A percentile compares a stretch with the other conserved stretches of the same genome.
These are phyloP conservation scores for Pistacia atlantica DNA, from an alignment of 345 rosid species.

Conservation along the genomic window DNA sequence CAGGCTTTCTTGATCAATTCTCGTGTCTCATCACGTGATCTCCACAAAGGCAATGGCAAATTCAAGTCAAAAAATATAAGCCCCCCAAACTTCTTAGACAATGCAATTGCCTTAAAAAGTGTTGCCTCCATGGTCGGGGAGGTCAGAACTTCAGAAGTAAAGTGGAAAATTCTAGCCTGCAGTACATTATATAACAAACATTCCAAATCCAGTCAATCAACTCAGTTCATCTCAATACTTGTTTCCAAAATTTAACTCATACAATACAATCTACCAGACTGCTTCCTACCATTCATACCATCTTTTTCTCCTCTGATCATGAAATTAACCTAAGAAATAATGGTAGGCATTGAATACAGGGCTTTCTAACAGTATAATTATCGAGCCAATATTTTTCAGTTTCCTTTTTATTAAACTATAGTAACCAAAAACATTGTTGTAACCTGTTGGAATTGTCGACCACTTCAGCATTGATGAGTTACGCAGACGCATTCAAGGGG, in stretches of 20 bases:
- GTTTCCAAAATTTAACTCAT: not conserved
- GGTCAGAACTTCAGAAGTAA: constrained; percentile 69
- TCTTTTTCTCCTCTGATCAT: not conserved
- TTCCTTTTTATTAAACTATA: too few relatives aligned
- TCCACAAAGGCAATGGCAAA: constrained; percentile 79
- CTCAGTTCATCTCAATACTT: not conserved
- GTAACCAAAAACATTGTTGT: too few relatives aligned
- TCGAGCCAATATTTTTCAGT: too few relatives aligned
- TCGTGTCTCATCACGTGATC: constrained; percentile 68
- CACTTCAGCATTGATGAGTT: too few relatives aligned
- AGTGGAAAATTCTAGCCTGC: constrained; percentile 92
- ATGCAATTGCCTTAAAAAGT: constrained; percentile 63
- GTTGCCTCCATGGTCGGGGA: constrained; percentile 59
- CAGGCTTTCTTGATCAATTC: constrained; percentile 70
- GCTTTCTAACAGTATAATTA: too few relatives aligned
- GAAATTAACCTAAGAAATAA: not conserved
- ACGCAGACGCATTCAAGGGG: too few relatives aligned
- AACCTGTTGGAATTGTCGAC: too few relatives aligned
- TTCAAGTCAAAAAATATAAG: constrained; percentile 77
- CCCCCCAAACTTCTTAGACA: constrained; percentile 81
- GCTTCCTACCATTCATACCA: not conserved
- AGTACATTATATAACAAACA: constrained; percentile 17
- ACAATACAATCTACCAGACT: not conserved
- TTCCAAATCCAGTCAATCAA: constrained; percentile 18
- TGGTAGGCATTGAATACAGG: not conserved